Evolutionary conservation across 202 grass and related monocot genomes (phyloP).

Genomic region (Alloteropsis angusta): DNA sequence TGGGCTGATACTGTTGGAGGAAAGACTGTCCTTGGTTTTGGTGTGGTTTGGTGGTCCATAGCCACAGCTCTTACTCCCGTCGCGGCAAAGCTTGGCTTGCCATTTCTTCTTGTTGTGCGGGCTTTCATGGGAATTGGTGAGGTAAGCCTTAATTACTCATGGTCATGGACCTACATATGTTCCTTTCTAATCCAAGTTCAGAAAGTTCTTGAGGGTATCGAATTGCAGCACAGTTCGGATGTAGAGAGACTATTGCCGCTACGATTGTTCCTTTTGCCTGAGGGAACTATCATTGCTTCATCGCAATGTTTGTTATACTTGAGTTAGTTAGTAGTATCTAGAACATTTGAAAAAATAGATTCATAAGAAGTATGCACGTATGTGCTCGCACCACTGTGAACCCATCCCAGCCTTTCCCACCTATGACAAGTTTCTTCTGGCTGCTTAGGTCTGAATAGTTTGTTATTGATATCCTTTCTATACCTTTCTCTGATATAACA

Average conservation of each 20-base stretch:
- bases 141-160: conserved; percentile 34
- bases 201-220: not conserved
- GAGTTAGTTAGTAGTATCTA: not conserved
- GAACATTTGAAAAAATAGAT: not conserved
- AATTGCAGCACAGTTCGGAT: not conserved
- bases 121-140: conserved; percentile 98
- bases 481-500: too few species aligned
- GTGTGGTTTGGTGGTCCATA: conserved; percentile 89
- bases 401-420: not conserved
- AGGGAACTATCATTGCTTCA: not conserved
- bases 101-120: conserved; percentile 78
- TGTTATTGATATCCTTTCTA: too few species aligned
- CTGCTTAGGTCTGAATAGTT: too few species aligned
- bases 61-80: conserved; percentile 84
- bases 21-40: conserved; percentile 87
- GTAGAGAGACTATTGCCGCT: not conserved
- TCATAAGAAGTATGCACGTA: not conserved
- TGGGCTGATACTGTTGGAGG: conserved; percentile 96
- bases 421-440: too few species aligned
- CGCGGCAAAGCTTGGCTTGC: conserved; percentile 74
- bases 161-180: not conserved
- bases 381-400: not conserved
- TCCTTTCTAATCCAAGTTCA: not conserved
- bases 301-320: not conserved
- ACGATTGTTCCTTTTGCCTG: not conserved